Evolutionary conservation across 148 eudicot species (phyloP).

Genomic region (Chenopodium album): DNA sequence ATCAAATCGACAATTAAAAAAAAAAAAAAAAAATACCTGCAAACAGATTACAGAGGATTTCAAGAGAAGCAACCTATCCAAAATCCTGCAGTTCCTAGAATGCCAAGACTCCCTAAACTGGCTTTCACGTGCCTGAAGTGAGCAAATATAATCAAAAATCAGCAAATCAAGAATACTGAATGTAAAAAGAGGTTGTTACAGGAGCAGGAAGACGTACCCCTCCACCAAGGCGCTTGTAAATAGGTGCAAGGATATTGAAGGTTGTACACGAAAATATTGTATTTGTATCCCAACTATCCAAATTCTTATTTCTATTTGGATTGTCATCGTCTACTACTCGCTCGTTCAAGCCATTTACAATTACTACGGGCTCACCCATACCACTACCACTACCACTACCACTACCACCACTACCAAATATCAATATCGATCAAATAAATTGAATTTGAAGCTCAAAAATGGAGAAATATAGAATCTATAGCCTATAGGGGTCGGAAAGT

Average conservation of each 20-base stretch:
- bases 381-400: not conserved
- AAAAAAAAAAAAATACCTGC: conserved; percentile 31
- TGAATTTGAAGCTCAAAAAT: too few species aligned
- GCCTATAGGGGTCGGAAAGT: too few species aligned
- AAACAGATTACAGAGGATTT: conserved; percentile 51
- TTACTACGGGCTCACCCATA: not conserved
- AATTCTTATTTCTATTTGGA: not conserved
- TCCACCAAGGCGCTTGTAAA: conserved; percentile 47
- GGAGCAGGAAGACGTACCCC: conserved; percentile 25
- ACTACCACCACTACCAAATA: not conserved
- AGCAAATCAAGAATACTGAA: too few species aligned
- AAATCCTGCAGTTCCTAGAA: conserved; percentile 36
- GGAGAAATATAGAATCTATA: too few species aligned
- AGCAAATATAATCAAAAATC: too few species aligned
- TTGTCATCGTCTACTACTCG: not conserved
- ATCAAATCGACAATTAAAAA: too few species aligned
- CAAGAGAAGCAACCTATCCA: conserved; percentile 39
- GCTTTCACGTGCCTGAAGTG: conserved; percentile 39
- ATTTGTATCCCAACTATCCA: not conserved
- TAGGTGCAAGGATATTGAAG: conserved; percentile 55
- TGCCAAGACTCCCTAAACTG: conserved; percentile 42
- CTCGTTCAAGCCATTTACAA: not conserved
- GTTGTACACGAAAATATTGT: conserved; percentile 39
- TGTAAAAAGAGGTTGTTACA: too few species aligned
- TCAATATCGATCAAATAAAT: too few species aligned